Percentiles rank a stretch among this genome's conserved stretches.
phyloP scores from a whole-genome alignment of 1,139 yeast genomes.

The Blastobotrys arbuscula region DNA sequence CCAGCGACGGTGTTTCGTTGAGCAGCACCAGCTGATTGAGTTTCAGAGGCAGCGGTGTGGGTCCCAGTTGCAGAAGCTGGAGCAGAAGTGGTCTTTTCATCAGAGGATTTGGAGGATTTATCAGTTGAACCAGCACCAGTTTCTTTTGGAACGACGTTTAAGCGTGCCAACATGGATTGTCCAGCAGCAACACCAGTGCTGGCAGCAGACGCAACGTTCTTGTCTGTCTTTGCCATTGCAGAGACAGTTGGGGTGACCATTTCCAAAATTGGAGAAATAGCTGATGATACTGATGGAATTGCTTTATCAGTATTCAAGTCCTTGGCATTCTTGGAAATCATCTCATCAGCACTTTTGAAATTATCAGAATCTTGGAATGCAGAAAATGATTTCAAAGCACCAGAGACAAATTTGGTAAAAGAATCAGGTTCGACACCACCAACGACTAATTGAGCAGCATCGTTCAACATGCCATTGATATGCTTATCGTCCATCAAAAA shows the following conservation, averaged over 20 bases:
- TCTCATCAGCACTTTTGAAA: constrained; percentile 4
- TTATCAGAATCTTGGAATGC: constrained; percentile 7
- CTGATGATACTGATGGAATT: constrained; percentile 8
- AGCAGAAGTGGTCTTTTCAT: neutral
- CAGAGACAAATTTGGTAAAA: constrained; percentile 6
- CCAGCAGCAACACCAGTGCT: constrained; percentile 8
- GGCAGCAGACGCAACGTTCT: constrained; percentile 9
- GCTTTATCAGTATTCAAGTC: constrained; percentile 11
- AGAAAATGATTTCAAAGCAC: constrained; percentile 6
- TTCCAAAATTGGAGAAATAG: constrained; percentile 2
- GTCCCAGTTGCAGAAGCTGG: neutral
- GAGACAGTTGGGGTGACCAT: constrained; percentile 7
- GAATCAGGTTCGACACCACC: constrained; percentile 5
- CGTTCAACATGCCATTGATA: constrained; percentile 8
- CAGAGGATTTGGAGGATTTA: neutral
- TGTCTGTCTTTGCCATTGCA: constrained; percentile 8
- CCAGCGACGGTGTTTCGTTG: constrained; percentile 10
- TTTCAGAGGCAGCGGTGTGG: neutral
- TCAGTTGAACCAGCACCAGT: neutral
- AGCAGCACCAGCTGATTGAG: constrained; percentile 6
- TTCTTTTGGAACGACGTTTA: constrained; percentile 5
- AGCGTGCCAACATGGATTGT: neutral
- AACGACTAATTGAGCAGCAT: constrained; percentile 7
- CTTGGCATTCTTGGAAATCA: constrained; percentile 4
- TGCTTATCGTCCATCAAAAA: constrained; percentile 4